phyloP scores from a whole-genome alignment of 768 basidiomycete species.

The Pilatotrama ljubarskyi region DNA sequence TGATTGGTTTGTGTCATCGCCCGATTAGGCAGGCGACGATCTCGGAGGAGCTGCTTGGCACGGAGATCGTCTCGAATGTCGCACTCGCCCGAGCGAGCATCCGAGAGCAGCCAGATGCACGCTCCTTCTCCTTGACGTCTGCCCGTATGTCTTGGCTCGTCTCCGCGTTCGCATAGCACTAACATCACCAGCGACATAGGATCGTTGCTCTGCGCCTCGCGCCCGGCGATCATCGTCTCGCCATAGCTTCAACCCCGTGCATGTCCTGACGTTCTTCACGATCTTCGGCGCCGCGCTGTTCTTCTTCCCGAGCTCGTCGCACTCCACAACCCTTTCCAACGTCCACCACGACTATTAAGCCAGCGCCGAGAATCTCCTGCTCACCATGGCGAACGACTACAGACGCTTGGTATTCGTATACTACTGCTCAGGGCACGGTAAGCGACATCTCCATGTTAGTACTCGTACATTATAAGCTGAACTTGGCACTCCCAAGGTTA shows the following conservation, averaged over 20 bases:
- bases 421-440: conserved; percentile 78
- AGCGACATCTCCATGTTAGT: conserved; percentile 19
- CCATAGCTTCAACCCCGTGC: background rate
- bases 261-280: background rate
- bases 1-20: conserved; percentile 5
- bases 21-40: background rate
- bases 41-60: background rate
- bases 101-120: background rate
- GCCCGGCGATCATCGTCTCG: background rate
- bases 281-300: background rate
- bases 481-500: conserved; percentile 49
- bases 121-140: background rate
- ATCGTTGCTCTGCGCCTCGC: background rate
- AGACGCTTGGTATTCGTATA: conserved; percentile 50
- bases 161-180: too few species aligned
- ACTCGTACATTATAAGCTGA: background rate
- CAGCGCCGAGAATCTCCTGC: background rate
- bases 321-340: conserved; percentile 5
- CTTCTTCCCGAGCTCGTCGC: background rate
- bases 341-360: background rate
- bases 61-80: conserved; percentile 1
- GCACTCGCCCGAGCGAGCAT: background rate
- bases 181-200: too few species aligned
- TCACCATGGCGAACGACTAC: conserved; percentile 2
- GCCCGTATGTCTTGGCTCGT: too few species aligned